Evolutionary conservation across 371 early-diverging fungal species (phyloP).

Genomic region (Mortierella sp.): DNA sequence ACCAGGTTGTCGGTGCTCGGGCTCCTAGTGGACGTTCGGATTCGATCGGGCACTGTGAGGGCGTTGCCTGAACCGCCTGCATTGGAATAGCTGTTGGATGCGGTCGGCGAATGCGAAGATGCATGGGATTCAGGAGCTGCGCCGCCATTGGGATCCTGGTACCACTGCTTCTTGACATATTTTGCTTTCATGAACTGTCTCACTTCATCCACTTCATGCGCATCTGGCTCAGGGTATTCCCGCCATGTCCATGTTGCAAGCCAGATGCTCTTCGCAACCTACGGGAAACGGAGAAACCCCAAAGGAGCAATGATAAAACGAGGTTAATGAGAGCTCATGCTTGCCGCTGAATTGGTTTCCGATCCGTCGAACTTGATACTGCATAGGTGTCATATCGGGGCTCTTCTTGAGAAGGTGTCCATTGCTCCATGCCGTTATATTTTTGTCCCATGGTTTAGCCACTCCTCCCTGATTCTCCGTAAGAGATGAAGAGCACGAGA

Average conservation of each 20-base stretch:
- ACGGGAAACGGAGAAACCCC: background rate
- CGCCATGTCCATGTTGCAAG: conserved; percentile 51
- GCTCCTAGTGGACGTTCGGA: conserved; percentile 14
- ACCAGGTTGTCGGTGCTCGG: conserved; percentile 30
- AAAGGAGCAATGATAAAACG: background rate
- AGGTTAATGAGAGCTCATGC: conserved; percentile 6
- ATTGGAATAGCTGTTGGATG: background rate
- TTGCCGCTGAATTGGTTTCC: background rate
- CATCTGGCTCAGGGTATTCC: conserved; percentile 50
- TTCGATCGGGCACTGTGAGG: conserved; percentile 16
- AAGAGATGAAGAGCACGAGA: conserved; percentile 10
- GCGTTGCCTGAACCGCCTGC: background rate
- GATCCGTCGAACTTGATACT: no score
- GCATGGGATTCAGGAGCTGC: background rate
- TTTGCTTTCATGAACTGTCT: conserved; percentile 52
- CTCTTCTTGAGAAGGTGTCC: no score
- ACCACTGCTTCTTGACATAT: conserved; percentile 50
- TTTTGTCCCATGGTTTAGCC: conserved; percentile 8
- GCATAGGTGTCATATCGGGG: no score
- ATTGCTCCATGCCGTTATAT: background rate
- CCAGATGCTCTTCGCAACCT: conserved; percentile 49
- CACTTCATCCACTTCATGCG: conserved; percentile 44
- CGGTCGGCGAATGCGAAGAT: background rate
- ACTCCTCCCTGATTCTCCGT: conserved; percentile 1
- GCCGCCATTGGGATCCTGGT: conserved; percentile 25